These are phyloP conservation scores for Calocybe gangraenosa DNA, from an alignment of 768 basidiomycete genomes.

Conservation along the genomic window DNA sequence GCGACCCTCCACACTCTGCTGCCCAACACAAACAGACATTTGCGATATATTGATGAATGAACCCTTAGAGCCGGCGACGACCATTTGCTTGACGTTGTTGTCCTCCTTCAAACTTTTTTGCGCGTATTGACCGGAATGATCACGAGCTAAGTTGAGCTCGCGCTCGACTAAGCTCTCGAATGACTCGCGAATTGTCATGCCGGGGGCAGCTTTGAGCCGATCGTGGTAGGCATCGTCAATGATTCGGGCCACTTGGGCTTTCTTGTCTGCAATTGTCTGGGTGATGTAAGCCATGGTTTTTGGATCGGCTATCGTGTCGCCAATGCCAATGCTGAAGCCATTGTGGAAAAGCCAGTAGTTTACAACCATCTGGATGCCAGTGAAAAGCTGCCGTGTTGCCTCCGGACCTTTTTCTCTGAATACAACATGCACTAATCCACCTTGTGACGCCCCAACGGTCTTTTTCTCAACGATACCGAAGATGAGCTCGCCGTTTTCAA, in stretches of 20 bases:
- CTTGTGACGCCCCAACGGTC: conserved; percentile 94
- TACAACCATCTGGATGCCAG: conserved; percentile 91
- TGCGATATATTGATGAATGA: conserved; percentile 99
- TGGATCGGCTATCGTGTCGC: conserved; percentile 93
- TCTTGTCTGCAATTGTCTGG: conserved; percentile 75
- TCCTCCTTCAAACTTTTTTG: conserved; percentile 97
- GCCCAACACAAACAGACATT: conserved; percentile 99
- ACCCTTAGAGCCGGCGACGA: conserved; percentile 97
- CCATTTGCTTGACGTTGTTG: conserved; percentile 99
- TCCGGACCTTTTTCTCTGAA: conserved; percentile 98
- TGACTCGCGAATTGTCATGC: conserved; percentile 99
- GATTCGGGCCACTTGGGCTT: conserved; percentile 71
- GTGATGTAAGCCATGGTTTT: conserved; percentile 87
- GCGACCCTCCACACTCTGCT: conserved; percentile 96
- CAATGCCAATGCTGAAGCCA: conserved; percentile 98
- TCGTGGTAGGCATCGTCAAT: conserved; percentile 85
- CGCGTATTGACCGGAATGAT: conserved; percentile 92
- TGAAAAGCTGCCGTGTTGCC: conserved; percentile 85
- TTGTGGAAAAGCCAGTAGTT: conserved; percentile 99
- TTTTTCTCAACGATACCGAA: conserved; percentile 98
- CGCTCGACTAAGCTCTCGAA: conserved; percentile 92
- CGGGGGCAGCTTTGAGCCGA: conserved; percentile 83
- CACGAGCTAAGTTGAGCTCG: conserved; percentile 92
- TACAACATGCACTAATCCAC: conserved; percentile 92
- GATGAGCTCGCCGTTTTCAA: conserved; percentile 95